Base-by-base conservation (phyloP, 805 yeast genomes). In the Ogataea chonburiensis region DNA sequence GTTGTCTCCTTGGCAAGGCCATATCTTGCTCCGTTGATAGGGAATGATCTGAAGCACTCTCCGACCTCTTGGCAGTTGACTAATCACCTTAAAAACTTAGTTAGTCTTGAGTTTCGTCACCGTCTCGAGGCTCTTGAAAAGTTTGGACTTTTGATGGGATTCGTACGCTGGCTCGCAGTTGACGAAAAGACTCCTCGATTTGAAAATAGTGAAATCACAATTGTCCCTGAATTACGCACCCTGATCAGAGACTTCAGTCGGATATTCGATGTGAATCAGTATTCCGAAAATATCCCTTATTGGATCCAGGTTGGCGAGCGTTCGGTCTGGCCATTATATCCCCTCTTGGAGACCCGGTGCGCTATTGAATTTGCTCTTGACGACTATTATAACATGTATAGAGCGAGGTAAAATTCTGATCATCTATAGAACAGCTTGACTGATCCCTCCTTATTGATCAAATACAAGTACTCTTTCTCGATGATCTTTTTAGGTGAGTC, bases 1-100 rank as follows among this genome's bases (percentile, higher is more conserved):
- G 71, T 93, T 19, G 89, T 89, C 1, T 86, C 96, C 14, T 68
- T 91, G 46, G 96, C 98, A 7, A 72, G 97, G 44, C 97, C 98
- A 0, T 93, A 91, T 53, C 66, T 91, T 49, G 96, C 96, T 0
- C 97, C 98, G 1, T 66, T 91, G 38, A 73, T 93, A 27, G 79
- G 85, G 23, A 82, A 85, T 46, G 96, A 87, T 54, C 70, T 86
- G 52, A 82, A 81, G 53, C 93, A 87, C 55, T 75, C 60, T 17
- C 49, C 57, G n/a, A 51, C 50, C 1, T 44, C 55, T 43, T 70
- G 54, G 65, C 66, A 53, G 42, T 67, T 45, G 13, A 42, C 53
- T 1, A 52, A 51, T 13, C 42, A 47, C 17, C 9, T 56, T 11
- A 73, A 79, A 41, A 77, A 77, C 40, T 67, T 87, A 11, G 45